phyloP scores from a whole-genome alignment of 805 yeast genomes.

The Saccharomyces eubayanus region DNA sequence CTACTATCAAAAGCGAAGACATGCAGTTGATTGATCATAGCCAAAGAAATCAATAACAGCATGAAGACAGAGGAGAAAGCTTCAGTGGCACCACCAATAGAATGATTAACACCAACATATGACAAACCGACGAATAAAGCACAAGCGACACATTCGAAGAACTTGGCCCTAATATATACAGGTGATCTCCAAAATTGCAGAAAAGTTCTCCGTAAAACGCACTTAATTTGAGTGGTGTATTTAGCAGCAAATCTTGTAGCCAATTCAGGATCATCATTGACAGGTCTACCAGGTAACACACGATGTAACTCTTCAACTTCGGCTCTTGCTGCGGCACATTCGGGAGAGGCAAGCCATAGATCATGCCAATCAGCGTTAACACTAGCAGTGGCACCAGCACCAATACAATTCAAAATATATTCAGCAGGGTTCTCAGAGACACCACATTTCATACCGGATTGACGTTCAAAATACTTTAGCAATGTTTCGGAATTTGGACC shows the following conservation, averaged over 20 bases:
- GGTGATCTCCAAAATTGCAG: constrained; percentile 63
- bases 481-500: constrained; percentile 54
- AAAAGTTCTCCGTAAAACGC: constrained; percentile 44
- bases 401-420: constrained; percentile 64
- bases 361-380: constrained; percentile 54
- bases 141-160: constrained; percentile 43
- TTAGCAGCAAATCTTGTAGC: constrained; percentile 42
- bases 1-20: constrained; percentile 54
- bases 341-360: constrained; percentile 48
- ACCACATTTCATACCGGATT: constrained; percentile 64
- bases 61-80: constrained; percentile 55
- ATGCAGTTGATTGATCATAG: constrained; percentile 54
- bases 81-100: constrained; percentile 57
- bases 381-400: constrained; percentile 71
- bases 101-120: constrained; percentile 49
- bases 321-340: constrained; percentile 41
- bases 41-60: constrained; percentile 43
- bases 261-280: constrained; percentile 31
- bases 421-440: constrained; percentile 65
- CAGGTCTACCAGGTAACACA: constrained; percentile 30
- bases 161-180: constrained; percentile 49
- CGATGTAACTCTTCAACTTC: constrained; percentile 50
- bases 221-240: constrained; percentile 33
- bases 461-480: constrained; percentile 57
- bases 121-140: constrained; percentile 62